Evolutionary conservation across 306 rosid genomes (phyloP).

Genomic region (Bauhinia variegata): DNA sequence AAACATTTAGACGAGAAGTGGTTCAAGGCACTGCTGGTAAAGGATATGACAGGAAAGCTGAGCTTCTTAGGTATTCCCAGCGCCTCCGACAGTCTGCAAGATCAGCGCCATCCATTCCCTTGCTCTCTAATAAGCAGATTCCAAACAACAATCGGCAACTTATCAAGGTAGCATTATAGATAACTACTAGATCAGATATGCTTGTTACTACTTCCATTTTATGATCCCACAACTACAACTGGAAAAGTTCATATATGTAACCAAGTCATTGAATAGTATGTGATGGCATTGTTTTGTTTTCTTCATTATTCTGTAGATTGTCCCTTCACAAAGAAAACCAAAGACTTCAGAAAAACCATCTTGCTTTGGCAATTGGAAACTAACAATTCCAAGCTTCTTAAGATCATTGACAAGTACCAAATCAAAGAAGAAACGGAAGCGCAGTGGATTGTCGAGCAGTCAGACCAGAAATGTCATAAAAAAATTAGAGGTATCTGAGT

Average conservation of each 20-base stretch:
- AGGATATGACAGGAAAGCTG: constrained; percentile 64
- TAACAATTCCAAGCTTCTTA: constrained; percentile 45
- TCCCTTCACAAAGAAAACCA: constrained; percentile 37
- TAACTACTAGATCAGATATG: constrained; percentile 2
- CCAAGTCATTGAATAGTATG: too few species aligned
- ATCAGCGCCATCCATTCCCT: constrained; percentile 42
- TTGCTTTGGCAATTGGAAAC: constrained; percentile 57
- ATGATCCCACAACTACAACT: not conserved
- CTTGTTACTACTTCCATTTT: not conserved
- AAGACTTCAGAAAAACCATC: constrained; percentile 33
- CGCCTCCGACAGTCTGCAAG: constrained; percentile 55
- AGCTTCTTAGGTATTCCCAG: constrained; percentile 71
- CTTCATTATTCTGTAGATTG: constrained; percentile 32
- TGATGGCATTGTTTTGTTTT: not conserved
- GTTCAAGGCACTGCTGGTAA: constrained; percentile 29
- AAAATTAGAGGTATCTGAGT: constrained; percentile 33
- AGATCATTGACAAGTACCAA: constrained; percentile 35
- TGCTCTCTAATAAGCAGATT: constrained; percentile 13
- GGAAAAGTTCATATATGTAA: too few species aligned
- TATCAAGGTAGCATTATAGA: constrained; percentile 26
- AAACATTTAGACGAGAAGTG: constrained; percentile 36
- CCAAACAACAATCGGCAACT: constrained; percentile 38
- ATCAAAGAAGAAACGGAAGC: constrained; percentile 35
- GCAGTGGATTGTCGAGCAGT: constrained; percentile 5
- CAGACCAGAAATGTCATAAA: constrained; percentile 8